A percentile compares a stretch with the other conserved stretches of the same genome.
Evolutionary conservation across 2,329 filamentous ascomycete species (phyloP).

Genomic region (Fusarium liriodendri): DNA sequence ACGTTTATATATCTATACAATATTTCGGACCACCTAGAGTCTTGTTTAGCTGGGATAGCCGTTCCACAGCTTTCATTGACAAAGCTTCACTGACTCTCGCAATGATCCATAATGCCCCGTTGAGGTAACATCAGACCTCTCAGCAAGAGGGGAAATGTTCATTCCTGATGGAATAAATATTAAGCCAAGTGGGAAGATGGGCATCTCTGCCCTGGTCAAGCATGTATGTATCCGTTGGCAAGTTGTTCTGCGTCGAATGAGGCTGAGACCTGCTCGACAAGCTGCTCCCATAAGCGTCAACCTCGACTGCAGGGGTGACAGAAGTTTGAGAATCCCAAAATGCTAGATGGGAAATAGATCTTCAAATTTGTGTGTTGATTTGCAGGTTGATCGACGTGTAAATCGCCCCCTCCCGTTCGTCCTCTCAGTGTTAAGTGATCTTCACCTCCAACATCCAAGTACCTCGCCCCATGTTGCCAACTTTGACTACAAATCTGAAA

Average conservation of each 20-base stretch:
- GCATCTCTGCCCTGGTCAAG: background rate
- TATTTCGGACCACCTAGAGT: background rate
- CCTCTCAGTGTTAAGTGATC: background rate
- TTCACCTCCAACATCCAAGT: background rate
- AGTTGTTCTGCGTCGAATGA: background rate
- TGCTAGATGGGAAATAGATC: background rate
- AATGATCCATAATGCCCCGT: background rate
- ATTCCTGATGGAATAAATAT: background rate
- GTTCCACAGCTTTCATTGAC: background rate
- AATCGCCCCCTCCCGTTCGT: background rate
- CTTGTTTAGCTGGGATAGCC: background rate
- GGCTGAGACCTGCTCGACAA: background rate
- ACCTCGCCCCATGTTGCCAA: background rate
- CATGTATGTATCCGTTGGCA: background rate
- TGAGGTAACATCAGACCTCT: background rate
- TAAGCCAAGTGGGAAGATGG: background rate
- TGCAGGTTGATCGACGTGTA: background rate
- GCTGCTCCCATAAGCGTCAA: background rate
- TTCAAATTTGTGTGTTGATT: background rate
- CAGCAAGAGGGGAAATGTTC: background rate
- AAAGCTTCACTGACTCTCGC: too few relatives aligned
- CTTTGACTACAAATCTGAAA: background rate
- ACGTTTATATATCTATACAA: too few relatives aligned
- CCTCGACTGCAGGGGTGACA: background rate
- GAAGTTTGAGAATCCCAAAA: background rate